phyloP scores from a whole-genome alignment of 169 alveolate genomes.

The Plasmodium vivax region DNA sequence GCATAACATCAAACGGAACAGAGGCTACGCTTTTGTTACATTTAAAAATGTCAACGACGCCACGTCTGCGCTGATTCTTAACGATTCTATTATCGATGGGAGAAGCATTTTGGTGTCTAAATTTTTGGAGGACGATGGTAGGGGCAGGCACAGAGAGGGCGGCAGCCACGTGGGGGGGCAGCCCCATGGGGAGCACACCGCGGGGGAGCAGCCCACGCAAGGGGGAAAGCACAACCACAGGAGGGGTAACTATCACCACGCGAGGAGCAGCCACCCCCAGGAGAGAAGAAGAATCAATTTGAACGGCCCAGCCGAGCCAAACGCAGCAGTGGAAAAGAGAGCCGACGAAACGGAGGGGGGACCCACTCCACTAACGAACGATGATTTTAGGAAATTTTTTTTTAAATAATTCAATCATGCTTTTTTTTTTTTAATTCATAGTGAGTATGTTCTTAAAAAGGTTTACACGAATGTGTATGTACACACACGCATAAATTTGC shows the following conservation, averaged over 20 bases:
- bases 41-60: slow-evolving; percentile 73
- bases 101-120: slow-evolving; percentile 68
- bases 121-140: not conserved
- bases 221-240: not conserved
- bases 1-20: slow-evolving; percentile 71
- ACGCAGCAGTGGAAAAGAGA: not conserved
- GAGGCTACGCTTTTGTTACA: slow-evolving; percentile 76
- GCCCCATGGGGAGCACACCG: not conserved
- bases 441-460: slow-evolving; percentile 16
- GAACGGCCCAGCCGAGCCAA: not conserved
- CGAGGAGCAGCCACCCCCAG: not conserved
- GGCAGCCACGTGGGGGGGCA: not conserved
- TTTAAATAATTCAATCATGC: slow-evolving; percentile 4
- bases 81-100: slow-evolving; percentile 71
- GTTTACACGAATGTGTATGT: not conserved
- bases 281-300: slow-evolving; percentile 59
- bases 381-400: slow-evolving; percentile 51
- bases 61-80: slow-evolving; percentile 52
- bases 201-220: not conserved
- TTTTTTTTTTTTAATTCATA: not conserved
- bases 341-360: not conserved
- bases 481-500: not conserved
- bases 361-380: slow-evolving; percentile 42
- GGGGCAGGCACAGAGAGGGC: not conserved
- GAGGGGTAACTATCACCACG: not conserved